These are phyloP conservation scores for Lipomyces sp. DNA, from an alignment of 805 yeast genomes.

Conservation along the genomic window DNA sequence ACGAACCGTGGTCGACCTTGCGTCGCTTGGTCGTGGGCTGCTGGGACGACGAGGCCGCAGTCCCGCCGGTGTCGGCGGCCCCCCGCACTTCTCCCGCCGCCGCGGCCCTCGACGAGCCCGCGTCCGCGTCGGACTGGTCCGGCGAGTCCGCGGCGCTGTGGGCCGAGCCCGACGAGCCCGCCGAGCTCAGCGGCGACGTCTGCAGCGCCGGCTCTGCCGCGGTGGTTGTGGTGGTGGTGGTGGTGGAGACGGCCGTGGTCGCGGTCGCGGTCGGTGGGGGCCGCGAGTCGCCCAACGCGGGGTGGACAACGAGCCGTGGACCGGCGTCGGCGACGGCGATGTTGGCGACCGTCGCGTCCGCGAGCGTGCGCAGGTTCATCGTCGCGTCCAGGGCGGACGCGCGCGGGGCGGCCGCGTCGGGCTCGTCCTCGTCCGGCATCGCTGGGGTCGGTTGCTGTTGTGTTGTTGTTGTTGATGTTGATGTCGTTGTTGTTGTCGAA, in stretches of 20 bases:
- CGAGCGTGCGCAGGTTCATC: slow-evolving; percentile 20
- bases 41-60: background rate
- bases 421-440: background rate
- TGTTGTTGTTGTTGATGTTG: too few species aligned
- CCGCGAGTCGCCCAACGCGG: too few species aligned
- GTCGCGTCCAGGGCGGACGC: slow-evolving; percentile 7
- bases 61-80: background rate
- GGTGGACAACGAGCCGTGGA: too few species aligned
- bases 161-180: slow-evolving; percentile 3
- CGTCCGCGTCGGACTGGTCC: background rate
- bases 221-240: background rate
- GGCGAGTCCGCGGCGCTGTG: slow-evolving; percentile 10
- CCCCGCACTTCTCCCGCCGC: background rate
- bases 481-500: too few species aligned
- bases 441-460: background rate
- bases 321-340: background rate
- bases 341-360: slow-evolving; percentile 17
- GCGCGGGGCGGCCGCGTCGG: background rate
- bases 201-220: background rate
- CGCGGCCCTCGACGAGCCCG: background rate
- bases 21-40: slow-evolving; percentile 13
- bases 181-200: slow-evolving; percentile 1
- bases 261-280: background rate
- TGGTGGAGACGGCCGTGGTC: background rate
- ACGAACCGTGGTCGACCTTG: slow-evolving; percentile 25